Evolutionary conservation across 2,329 filamentous ascomycete species (phyloP).

Genomic region (Aureobasidium sp.): DNA sequence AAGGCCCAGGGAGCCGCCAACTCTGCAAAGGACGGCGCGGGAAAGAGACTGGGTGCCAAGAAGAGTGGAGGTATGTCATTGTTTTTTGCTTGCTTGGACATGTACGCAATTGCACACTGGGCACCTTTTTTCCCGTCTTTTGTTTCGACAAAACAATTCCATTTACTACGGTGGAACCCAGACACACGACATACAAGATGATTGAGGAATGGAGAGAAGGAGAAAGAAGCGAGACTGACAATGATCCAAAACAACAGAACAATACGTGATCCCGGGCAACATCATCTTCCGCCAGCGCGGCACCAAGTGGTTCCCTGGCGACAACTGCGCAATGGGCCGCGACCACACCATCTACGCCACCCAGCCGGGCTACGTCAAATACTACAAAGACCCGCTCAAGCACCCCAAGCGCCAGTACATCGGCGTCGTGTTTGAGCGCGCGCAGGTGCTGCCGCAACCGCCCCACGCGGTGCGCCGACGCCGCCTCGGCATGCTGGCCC

Average conservation of each 20-base stretch:
- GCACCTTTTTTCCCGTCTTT: neutral
- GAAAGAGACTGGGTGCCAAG: conserved; percentile 91
- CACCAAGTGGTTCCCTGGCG: conserved; percentile 87
- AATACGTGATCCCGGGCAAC: conserved; percentile 91
- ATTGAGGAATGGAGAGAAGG: no score
- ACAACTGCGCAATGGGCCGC: conserved; percentile 89
- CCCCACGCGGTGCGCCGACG: conserved; percentile 64
- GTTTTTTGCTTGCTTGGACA: no score
- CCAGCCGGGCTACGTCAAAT: conserved; percentile 83
- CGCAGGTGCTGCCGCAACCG: conserved; percentile 70
- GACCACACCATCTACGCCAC: conserved; percentile 93
- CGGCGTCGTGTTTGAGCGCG: conserved; percentile 78
- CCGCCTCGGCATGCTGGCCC: conserved; percentile 62
- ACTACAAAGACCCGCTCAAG: conserved; percentile 77
- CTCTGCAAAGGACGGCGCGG: conserved; percentile 58
- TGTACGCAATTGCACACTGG: no score
- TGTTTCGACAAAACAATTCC: no score
- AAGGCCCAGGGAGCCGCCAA: conserved; percentile 60
- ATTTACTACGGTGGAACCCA: no score
- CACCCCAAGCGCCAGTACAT: conserved; percentile 92
- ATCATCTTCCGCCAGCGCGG: conserved; percentile 97
- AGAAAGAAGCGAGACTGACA: neutral
- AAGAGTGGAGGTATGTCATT: conserved; percentile 76
- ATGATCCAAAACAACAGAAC: conserved; percentile 44
- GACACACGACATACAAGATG: no score